Evolutionary conservation across 345 rosid genomes (phyloP).

Genomic region (Eucalyptus coolabah): DNA sequence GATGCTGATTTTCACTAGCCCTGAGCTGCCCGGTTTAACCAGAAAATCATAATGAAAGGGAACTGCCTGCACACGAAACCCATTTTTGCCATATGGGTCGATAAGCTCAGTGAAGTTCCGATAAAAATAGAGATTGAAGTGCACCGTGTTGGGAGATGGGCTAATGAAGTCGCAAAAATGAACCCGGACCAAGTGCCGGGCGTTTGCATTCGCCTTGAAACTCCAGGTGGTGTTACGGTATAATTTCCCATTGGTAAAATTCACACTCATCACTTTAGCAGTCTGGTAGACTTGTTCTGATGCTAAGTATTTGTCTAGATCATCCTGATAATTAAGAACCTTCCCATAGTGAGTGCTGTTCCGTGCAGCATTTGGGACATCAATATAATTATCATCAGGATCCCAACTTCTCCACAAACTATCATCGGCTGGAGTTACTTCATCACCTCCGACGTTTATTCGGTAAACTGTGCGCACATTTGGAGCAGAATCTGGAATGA

Average conservation of each 20-base stretch:
- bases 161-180: slow-evolving; percentile 45
- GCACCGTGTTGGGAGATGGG: background rate
- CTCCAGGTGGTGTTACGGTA: slow-evolving; percentile 33
- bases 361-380: background rate
- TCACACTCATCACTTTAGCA: slow-evolving; percentile 12
- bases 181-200: slow-evolving; percentile 26
- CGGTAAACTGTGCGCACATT: slow-evolving; percentile 16
- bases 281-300: slow-evolving; percentile 38
- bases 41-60: slow-evolving; percentile 35
- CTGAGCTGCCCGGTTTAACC: slow-evolving; percentile 29
- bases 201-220: slow-evolving; percentile 15
- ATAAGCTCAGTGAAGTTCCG: background rate
- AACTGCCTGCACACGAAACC: background rate
- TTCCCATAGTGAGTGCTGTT: fast-evolving
- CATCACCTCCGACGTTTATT: slow-evolving; percentile 35
- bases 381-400: slow-evolving; percentile 13
- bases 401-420: slow-evolving; percentile 31
- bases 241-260: background rate
- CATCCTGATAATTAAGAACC: background rate
- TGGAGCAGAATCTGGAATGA: background rate
- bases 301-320: background rate
- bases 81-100: background rate
- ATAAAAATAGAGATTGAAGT: slow-evolving; percentile 26
- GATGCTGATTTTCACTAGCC: slow-evolving; percentile 15
- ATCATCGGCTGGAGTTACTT: slow-evolving; percentile 13